Conservation (phyloP, 73 alveolate genomes). For the Urostyla sp. region DNA sequence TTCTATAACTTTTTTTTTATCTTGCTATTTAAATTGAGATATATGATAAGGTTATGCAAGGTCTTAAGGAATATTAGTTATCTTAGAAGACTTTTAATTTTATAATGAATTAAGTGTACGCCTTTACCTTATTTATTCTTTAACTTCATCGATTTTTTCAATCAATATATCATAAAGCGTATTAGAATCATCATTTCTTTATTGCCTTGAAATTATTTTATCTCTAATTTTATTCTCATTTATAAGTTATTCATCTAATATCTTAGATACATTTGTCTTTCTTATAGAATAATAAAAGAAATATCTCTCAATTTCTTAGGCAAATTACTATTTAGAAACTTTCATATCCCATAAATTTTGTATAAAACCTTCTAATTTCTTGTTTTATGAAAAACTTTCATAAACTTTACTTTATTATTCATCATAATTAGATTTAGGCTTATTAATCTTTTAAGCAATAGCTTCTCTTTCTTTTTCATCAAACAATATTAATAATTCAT, state of each 20-base stretch:
- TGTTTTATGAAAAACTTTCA: constrained; percentile 3
- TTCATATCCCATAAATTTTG: constrained; percentile 37
- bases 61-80: constrained; percentile 26
- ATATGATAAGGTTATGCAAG: constrained; percentile 23
- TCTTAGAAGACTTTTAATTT: constrained; percentile 23
- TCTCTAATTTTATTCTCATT: neutral
- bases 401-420: neutral
- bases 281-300: constrained; percentile 44
- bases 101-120: constrained; percentile 19
- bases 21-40: constrained; percentile 21
- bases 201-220: neutral
- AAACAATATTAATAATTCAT: constrained; percentile 12
- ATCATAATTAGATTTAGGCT: neutral
- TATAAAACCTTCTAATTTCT: constrained; percentile 24
- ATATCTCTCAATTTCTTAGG: constrained; percentile 49
- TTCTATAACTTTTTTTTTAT: constrained; percentile 36
- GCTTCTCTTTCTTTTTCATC: constrained; percentile 33
- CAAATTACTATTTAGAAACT: constrained; percentile 1
- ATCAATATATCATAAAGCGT: neutral
- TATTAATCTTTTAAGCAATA: neutral
- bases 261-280: constrained; percentile 28
- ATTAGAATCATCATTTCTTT: neutral
- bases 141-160: neutral
- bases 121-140: constrained; percentile 44
- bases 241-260: constrained; percentile 13